Base-by-base conservation (phyloP, 2,329 filamentous ascomycete genomes). In the Escovopsis weberi region DNA sequence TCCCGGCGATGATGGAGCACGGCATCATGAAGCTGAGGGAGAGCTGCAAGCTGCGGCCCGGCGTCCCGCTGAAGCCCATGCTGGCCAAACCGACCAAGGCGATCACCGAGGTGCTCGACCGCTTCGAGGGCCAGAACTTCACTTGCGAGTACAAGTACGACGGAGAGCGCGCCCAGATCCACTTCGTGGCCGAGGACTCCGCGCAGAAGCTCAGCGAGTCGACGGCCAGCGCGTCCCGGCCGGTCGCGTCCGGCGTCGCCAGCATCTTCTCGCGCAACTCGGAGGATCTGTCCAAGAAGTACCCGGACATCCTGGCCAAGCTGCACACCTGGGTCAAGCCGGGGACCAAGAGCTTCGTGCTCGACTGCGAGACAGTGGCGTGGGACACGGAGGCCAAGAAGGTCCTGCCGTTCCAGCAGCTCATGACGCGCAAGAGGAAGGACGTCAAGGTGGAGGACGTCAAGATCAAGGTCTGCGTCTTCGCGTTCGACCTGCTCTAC, bases 101-200 rank as follows among this genome's bases (percentile, higher is more conserved):
- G 5, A 95, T 98, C 53, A 94, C 88, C 1, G 91, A 98, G 63
- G 91, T 98, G 0, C 72, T 98, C 10, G 89, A 98, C 61, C 84
- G 91, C 5, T 98, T 98, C 51, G 91, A 96, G 58, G 80, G 84
- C 49, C 91, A 94, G 57, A 83, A 82, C 26, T 98, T 98, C 55
- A 96, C 91, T 1, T 98, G 91, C 64, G 91, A 98, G 60, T 98
- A 94, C 71, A 98, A 98, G 62, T 98, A 98, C 56, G 91, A 98
- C 54, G 91, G 91, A 39, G 91, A 98, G 62, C 75, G 91, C 57
- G 91, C 91, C n/a, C 91, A 98, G 59, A 96, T 98, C 40, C 91
- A 98, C 59, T 98, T 94, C 52, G 86, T 96, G 30, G 81, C 88
- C 4, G 85, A 86, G 48, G 83, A 89, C 47, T 75, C 84, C 9